phyloP scores from a whole-genome alignment of 495 filamentous ascomycete genomes.

The Penicillium odoratum region DNA sequence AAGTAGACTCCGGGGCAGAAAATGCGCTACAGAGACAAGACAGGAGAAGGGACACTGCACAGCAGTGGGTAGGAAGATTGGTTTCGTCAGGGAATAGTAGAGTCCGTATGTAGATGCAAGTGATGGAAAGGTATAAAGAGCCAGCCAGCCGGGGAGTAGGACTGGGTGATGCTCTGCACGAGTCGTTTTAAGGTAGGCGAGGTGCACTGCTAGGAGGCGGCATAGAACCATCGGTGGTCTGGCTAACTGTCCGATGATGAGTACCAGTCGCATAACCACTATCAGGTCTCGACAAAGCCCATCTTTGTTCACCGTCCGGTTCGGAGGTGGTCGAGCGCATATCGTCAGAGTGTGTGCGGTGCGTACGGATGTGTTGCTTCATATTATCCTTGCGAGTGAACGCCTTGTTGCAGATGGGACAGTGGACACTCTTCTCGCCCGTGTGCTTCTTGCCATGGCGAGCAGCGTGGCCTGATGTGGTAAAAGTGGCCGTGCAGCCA shows the following conservation, averaged over 20 bases:
- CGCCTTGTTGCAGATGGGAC: conserved; percentile 86
- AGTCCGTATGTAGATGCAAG: background rate
- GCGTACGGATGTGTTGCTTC: conserved; percentile 95
- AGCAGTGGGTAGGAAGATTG: conserved; percentile 14
- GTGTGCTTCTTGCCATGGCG: conserved; percentile 96
- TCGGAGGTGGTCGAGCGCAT: conserved; percentile 31
- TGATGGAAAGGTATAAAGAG: background rate
- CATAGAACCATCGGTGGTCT: conserved; percentile 22
- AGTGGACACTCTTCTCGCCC: conserved; percentile 88
- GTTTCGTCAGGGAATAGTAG: background rate
- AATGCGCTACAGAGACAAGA: conserved; percentile 1
- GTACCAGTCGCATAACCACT: conserved; percentile 14
- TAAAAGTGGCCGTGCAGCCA: conserved; percentile 80
- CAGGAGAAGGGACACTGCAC: conserved; percentile 15
- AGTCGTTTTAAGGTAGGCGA: conserved; percentile 12
- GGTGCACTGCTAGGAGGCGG: conserved; percentile 8
- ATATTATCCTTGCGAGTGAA: conserved; percentile 98
- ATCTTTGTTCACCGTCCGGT: conserved; percentile 26
- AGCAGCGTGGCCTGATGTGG: conserved; percentile 94
- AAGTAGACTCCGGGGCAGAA: background rate
- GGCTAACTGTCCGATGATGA: conserved; percentile 30
- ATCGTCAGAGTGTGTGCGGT: conserved; percentile 50
- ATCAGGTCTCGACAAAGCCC: conserved; percentile 17
- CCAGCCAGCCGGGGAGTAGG: background rate
- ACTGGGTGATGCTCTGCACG: background rate